A percentile compares a stretch with the other conserved stretches of the same genome.
phyloP scores from a whole-genome alignment of 1,139 yeast species.

The Pichia sp. region DNA sequence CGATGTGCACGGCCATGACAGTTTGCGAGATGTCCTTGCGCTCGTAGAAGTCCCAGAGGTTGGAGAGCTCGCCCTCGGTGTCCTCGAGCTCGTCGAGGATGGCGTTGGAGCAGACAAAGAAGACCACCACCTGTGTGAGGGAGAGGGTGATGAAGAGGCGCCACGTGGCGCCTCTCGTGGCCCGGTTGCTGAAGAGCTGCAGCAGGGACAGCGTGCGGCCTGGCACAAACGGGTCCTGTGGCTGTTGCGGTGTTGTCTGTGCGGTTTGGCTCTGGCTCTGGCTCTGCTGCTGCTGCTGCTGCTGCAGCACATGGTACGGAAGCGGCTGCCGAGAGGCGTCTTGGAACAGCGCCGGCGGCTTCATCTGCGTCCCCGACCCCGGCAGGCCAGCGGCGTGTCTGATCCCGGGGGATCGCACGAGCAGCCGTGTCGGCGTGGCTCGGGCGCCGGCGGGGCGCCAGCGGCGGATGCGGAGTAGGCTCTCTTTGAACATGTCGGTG shows the following conservation, averaged over 20 bases:
- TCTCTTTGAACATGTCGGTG: no score
- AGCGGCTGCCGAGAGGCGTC: background rate
- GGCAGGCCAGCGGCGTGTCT: background rate
- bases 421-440: background rate
- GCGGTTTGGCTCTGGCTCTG: no score
- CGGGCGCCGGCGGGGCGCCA: no score
- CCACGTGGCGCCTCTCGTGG: slow-evolving; percentile 5
- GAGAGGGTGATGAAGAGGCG: background rate
- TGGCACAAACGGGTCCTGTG: background rate
- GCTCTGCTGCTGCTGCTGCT: background rate
- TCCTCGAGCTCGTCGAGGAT: slow-evolving; percentile 9
- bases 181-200: slow-evolving; percentile 7
- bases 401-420: background rate
- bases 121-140: slow-evolving; percentile 4
- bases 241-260: background rate
- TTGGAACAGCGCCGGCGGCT: slow-evolving; percentile 5
- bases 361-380: background rate
- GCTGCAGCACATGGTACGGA: slow-evolving; percentile 3
- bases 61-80: slow-evolving; percentile 12
- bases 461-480: background rate
- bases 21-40: slow-evolving; percentile 23
- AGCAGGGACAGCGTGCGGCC: background rate
- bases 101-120: slow-evolving; percentile 1
- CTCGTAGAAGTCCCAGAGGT: slow-evolving; percentile 16
- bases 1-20: slow-evolving; percentile 25